Percentiles rank a stretch among this genome's conserved stretches.
Evolutionary conservation across 345 rosid species (phyloP).

Genomic region (Salix purpurea): DNA sequence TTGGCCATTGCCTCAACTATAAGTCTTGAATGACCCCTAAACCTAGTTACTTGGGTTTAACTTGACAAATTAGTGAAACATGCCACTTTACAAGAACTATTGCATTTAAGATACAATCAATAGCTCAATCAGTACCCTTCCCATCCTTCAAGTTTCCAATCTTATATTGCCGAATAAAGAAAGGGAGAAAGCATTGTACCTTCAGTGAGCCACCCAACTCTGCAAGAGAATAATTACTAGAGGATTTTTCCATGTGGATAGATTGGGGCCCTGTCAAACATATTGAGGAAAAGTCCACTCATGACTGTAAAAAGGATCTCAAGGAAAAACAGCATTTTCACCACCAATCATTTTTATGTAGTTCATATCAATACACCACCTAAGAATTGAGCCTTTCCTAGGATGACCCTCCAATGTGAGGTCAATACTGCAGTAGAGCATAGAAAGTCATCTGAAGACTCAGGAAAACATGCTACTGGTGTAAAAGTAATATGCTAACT

Average conservation of each 20-base stretch:
- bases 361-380: not conserved
- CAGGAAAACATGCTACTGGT: not conserved
- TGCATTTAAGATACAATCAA: not conserved
- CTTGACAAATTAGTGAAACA: not conserved
- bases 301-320: slow-evolving; percentile 7
- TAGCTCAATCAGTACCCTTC: not conserved
- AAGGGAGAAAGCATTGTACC: slow-evolving; percentile 35
- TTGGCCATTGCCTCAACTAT: not conserved
- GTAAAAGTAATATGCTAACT: not conserved
- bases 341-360: not conserved
- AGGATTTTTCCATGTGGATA: slow-evolving; percentile 28
- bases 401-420: not conserved
- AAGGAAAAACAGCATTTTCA: slow-evolving; percentile 6
- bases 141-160: not conserved
- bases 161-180: not conserved
- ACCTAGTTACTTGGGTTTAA: not conserved
- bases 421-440: not conserved
- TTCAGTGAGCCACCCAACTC: slow-evolving; percentile 55
- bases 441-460: not conserved
- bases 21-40: not conserved
- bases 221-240: slow-evolving; percentile 33
- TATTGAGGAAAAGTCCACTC: slow-evolving; percentile 14
- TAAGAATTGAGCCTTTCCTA: not conserved
- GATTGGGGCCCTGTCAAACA: slow-evolving; percentile 45
- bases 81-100: not conserved